A percentile compares a stretch with the other conserved stretches of the same genome.
phyloP scores from a whole-genome alignment of 2,329 filamentous ascomycete species.

The Paecilomyces dactylethromorphus region DNA sequence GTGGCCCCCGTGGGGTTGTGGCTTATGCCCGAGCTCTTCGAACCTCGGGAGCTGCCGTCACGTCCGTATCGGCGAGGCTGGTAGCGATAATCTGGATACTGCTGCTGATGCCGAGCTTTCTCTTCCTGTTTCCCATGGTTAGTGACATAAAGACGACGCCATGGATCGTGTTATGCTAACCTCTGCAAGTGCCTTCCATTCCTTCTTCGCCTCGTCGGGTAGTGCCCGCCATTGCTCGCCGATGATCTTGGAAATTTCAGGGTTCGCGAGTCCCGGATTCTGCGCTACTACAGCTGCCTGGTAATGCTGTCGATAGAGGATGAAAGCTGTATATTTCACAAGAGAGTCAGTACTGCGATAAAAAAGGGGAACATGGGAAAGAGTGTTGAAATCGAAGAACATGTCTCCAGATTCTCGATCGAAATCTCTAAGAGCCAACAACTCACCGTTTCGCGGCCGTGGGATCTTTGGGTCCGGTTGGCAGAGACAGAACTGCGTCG shows the following conservation, averaged over 20 bases:
- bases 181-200: slow-evolving; percentile 86
- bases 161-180: slow-evolving; percentile 34
- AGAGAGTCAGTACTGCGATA: slow-evolving; percentile 16
- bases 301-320: slow-evolving; percentile 90
- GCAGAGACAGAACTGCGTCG: slow-evolving; percentile 59
- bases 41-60: slow-evolving; percentile 38
- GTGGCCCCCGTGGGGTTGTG: slow-evolving; percentile 31
- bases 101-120: slow-evolving; percentile 78
- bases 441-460: slow-evolving; percentile 63
- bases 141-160: slow-evolving; percentile 6
- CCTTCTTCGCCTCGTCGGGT: slow-evolving; percentile 64
- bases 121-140: slow-evolving; percentile 56
- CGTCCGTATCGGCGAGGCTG: slow-evolving; percentile 69
- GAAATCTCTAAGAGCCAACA: not conserved
- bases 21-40: slow-evolving; percentile 24
- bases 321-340: slow-evolving; percentile 65
- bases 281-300: slow-evolving; percentile 74
- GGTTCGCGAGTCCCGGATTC: slow-evolving; percentile 86
- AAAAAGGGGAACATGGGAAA: not conserved
- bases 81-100: slow-evolving; percentile 92
- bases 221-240: slow-evolving; percentile 85
- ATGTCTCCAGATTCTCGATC: not conserved
- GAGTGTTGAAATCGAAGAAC: not conserved
- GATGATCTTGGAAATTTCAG: slow-evolving; percentile 95
- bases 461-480: slow-evolving; percentile 66